phyloP scores from a whole-genome alignment of 2,329 filamentous ascomycete species.

The Curvularia verruculosa region DNA sequence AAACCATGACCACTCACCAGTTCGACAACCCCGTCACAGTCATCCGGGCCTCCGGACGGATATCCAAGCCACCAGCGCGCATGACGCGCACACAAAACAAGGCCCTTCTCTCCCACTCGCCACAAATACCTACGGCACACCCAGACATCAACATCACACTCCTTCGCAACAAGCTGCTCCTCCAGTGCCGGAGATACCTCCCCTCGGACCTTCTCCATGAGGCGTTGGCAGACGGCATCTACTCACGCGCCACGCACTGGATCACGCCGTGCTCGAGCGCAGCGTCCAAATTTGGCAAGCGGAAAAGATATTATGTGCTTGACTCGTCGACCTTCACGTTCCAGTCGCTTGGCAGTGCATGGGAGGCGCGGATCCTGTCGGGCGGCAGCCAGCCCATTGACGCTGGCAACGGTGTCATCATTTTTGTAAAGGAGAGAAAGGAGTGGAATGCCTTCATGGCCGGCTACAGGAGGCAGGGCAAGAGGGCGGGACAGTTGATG shows the following conservation, averaged over 20 bases:
- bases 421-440: slow-evolving; percentile 33
- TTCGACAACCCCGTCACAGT: slow-evolving; percentile 30
- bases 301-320: slow-evolving; percentile 35
- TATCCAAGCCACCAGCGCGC: slow-evolving; percentile 26
- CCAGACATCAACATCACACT: slow-evolving; percentile 35
- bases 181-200: slow-evolving; percentile 32
- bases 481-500: slow-evolving; percentile 29
- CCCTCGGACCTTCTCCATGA: slow-evolving; percentile 24
- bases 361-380: slow-evolving; percentile 32
- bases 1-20: slow-evolving; percentile 31
- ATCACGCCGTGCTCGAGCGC: slow-evolving; percentile 27
- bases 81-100: slow-evolving; percentile 30
- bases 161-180: slow-evolving; percentile 36
- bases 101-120: slow-evolving; percentile 29
- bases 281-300: slow-evolving; percentile 25
- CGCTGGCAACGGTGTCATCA: slow-evolving; percentile 32
- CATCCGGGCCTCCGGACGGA: slow-evolving; percentile 25
- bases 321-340: slow-evolving; percentile 27
- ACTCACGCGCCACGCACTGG: slow-evolving; percentile 31
- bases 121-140: slow-evolving; percentile 30
- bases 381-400: slow-evolving; percentile 30
- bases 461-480: slow-evolving; percentile 32
- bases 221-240: slow-evolving; percentile 34
- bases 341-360: slow-evolving; percentile 25
- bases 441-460: slow-evolving; percentile 34